These are phyloP conservation scores for Didymellaceae sp. DNA, from an alignment of 2,329 filamentous ascomycete genomes.

Conservation along the genomic window DNA sequence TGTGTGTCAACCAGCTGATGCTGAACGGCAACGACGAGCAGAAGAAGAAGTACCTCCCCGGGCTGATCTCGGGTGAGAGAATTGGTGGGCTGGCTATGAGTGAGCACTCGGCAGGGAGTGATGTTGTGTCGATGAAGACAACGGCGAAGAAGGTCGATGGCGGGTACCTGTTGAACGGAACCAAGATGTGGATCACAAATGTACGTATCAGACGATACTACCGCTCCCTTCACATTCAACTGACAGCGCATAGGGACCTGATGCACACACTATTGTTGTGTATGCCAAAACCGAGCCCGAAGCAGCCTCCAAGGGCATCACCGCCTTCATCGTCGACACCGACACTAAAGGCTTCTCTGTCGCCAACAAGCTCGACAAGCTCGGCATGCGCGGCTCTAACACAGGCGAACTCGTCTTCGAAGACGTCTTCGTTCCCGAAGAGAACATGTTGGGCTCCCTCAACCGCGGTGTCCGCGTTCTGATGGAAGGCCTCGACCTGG, in stretches of 20 bases:
- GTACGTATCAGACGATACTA: constrained; percentile 49
- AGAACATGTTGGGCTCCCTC: constrained; percentile 79
- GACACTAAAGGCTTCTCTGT: constrained; percentile 78
- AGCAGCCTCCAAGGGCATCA: constrained; percentile 86
- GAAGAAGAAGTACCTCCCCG: constrained; percentile 81
- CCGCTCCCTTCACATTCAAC: not conserved
- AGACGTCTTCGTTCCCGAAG: constrained; percentile 82
- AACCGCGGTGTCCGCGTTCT: constrained; percentile 87
- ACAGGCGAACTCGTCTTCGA: constrained; percentile 94
- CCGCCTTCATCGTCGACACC: constrained; percentile 87
- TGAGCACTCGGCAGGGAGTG: constrained; percentile 86
- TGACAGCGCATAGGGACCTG: constrained; percentile 65
- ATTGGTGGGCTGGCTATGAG: constrained; percentile 94
- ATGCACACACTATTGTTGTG: constrained; percentile 92
- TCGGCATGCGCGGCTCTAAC: constrained; percentile 97
- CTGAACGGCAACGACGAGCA: constrained; percentile 83
- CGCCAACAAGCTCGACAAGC: constrained; percentile 91
- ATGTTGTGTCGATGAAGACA: constrained; percentile 96
- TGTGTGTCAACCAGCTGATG: constrained; percentile 95
- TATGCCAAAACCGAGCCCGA: constrained; percentile 92
- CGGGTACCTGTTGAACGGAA: constrained; percentile 84
- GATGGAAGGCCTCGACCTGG: constrained; percentile 95
- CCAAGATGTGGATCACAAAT: constrained; percentile 99
- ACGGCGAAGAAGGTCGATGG: constrained; percentile 81
- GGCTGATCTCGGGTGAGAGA: constrained; percentile 77